Evolutionary conservation across 2,329 filamentous ascomycete genomes (phyloP).

Genomic region (Sclerotinia minor): DNA sequence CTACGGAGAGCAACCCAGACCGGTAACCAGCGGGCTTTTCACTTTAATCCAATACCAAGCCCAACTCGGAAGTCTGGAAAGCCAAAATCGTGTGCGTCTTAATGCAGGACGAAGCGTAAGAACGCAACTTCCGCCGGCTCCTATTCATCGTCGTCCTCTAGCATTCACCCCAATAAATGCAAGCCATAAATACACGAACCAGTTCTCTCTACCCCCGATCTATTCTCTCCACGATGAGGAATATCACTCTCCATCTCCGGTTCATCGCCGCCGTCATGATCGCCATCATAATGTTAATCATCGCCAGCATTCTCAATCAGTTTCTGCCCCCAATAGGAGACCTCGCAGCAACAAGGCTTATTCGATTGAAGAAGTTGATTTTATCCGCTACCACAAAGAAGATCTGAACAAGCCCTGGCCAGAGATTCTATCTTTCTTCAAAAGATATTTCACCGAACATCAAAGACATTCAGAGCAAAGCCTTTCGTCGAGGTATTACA

Average conservation of each 20-base stretch:
- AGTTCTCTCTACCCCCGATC: background rate
- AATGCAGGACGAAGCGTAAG: constrained; percentile 2
- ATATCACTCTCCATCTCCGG: background rate
- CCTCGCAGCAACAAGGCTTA: constrained; percentile 30
- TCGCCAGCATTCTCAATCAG: background rate
- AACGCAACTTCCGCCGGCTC: constrained; percentile 8
- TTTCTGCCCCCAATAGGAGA: background rate
- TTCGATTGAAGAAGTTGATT: constrained; percentile 26
- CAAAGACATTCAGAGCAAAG: constrained; percentile 23
- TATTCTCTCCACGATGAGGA: background rate
- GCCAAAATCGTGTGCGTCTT: background rate
- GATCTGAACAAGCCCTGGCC: constrained; percentile 25
- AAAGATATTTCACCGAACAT: background rate
- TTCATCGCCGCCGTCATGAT: background rate
- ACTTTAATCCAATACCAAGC: background rate
- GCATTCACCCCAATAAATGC: constrained; percentile 3
- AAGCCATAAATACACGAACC: background rate
- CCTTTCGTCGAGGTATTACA: constrained; percentile 28
- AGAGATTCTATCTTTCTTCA: constrained; percentile 18
- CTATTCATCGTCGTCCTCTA: constrained; percentile 2
- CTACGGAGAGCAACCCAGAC: background rate
- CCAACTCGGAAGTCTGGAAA: background rate
- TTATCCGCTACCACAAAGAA: constrained; percentile 28
- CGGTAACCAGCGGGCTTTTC: background rate
- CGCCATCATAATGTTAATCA: background rate